These are phyloP conservation scores for Edaphochlamys debaryana DNA, from an alignment of 139 green algal genomes.

Conservation along the genomic window DNA sequence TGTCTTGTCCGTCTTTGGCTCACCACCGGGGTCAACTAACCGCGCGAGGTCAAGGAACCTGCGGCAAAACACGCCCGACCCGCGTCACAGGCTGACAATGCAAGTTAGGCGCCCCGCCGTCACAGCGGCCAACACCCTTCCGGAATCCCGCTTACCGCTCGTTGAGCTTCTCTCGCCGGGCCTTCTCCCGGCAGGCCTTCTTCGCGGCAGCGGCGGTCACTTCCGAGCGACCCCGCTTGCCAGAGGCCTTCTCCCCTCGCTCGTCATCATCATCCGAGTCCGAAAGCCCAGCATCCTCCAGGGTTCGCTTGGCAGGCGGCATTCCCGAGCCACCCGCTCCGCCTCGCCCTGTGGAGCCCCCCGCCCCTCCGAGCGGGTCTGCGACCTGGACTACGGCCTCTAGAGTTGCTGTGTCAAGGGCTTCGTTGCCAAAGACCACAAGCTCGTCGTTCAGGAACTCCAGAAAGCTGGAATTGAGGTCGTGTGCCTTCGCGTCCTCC, in stretches of 20 bases:
- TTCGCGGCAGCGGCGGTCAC: conserved; percentile 53
- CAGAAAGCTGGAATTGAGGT: neutral
- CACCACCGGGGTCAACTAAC: conserved; percentile 71
- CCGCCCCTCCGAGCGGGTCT: too few species aligned
- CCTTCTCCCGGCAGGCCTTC: conserved; percentile 82
- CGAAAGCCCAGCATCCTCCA: conserved; percentile 6
- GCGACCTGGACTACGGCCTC: conserved; percentile 26
- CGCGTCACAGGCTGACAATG: too few species aligned
- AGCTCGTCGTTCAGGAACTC: conserved; percentile 41
- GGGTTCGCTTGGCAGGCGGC: too few species aligned
- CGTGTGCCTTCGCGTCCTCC: too few species aligned
- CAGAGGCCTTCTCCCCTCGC: too few species aligned
- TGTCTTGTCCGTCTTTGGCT: conserved; percentile 82
- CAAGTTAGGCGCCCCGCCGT: too few species aligned
- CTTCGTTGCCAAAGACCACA: conserved; percentile 22
- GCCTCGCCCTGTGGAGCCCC: too few species aligned
- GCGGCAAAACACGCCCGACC: neutral
- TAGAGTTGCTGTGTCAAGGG: conserved; percentile 24
- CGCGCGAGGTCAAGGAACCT: conserved; percentile 70
- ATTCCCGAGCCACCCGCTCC: too few species aligned
- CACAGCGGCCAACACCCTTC: too few species aligned
- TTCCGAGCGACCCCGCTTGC: too few species aligned
- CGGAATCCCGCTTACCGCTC: too few species aligned
- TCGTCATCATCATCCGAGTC: conserved; percentile 42
- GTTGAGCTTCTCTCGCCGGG: conserved; percentile 78